Evolutionary conservation across 768 basidiomycete genomes (phyloP).

Genomic region (Boletus tylopilopsis): DNA sequence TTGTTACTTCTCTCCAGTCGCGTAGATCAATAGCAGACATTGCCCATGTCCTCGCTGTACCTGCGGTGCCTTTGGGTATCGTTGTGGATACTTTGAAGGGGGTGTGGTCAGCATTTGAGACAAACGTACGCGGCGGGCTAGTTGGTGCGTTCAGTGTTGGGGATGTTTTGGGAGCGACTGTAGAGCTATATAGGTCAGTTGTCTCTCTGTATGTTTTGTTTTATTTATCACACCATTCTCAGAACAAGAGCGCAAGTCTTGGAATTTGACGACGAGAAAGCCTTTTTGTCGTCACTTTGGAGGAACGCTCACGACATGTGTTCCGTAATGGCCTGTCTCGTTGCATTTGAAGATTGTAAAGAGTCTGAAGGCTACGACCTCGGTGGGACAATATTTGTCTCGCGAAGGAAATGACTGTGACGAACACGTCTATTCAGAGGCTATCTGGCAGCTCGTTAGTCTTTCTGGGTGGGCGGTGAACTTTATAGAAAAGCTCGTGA

Average conservation of each 20-base stretch:
- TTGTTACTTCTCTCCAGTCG: conserved; percentile 45
- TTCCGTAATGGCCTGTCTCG: conserved; percentile 55
- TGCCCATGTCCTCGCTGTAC: conserved; percentile 48
- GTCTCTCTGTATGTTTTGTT: not conserved
- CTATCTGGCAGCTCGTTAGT: conserved; percentile 69
- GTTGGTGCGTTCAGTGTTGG: conserved; percentile 36
- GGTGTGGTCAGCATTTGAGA: conserved; percentile 45
- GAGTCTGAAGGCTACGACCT: conserved; percentile 62
- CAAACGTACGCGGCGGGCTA: conserved; percentile 35
- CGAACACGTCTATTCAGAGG: conserved; percentile 39
- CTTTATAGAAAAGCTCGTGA: conserved; percentile 61
- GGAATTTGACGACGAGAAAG: conserved; percentile 34
- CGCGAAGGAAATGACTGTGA: not conserved
- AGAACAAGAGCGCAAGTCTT: conserved; percentile 33
- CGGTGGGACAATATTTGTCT: conserved; percentile 35
- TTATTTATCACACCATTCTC: conserved; percentile 5
- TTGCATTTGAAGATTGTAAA: conserved; percentile 64
- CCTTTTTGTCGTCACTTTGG: conserved; percentile 47
- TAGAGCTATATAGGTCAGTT: conserved; percentile 35
- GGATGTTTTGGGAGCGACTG: conserved; percentile 50
- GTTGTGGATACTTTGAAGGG: conserved; percentile 46
- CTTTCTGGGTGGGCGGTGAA: conserved; percentile 58
- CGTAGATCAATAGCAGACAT: conserved; percentile 57
- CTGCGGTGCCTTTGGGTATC: conserved; percentile 38
- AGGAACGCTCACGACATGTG: conserved; percentile 63